These are phyloP conservation scores for Taiozyma sp. DNA, from an alignment of 1,139 yeast genomes.

Conservation along the genomic window DNA sequence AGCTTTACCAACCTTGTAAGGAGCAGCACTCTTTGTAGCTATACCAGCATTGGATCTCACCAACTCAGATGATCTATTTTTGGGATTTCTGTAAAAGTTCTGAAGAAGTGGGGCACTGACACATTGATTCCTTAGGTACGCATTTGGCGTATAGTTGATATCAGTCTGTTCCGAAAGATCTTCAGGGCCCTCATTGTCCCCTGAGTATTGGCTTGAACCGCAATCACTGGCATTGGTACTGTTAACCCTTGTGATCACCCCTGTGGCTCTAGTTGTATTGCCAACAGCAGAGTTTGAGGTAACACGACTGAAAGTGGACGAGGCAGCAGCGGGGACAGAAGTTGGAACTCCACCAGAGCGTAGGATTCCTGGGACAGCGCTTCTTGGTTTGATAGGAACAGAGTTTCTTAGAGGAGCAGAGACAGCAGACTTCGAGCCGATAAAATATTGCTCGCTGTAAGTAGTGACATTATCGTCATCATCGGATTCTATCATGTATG, in stretches of 20 bases:
- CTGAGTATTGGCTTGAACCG: neutral
- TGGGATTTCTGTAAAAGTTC: neutral
- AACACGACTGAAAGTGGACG: neutral
- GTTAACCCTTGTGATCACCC: neutral
- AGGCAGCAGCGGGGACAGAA: neutral
- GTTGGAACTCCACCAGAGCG: neutral
- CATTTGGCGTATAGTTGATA: neutral
- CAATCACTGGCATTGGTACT: neutral
- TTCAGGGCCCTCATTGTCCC: neutral
- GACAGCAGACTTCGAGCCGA: slow-evolving; percentile 4
- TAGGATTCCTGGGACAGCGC: neutral
- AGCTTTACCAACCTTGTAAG: neutral
- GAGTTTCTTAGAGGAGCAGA: neutral
- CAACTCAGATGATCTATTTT: neutral
- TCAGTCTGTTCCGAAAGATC: neutral
- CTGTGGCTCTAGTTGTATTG: neutral
- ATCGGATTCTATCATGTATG: slow-evolving; percentile 9
- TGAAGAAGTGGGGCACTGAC: neutral
- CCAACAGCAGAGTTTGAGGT: neutral
- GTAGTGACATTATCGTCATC: neutral
- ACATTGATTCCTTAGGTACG: neutral
- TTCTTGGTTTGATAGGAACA: neutral
- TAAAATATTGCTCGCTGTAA: neutral
- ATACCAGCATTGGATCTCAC: neutral
- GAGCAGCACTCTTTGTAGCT: neutral